phyloP scores from a whole-genome alignment of 805 yeast genomes.

The Starmerella davenportii region DNA sequence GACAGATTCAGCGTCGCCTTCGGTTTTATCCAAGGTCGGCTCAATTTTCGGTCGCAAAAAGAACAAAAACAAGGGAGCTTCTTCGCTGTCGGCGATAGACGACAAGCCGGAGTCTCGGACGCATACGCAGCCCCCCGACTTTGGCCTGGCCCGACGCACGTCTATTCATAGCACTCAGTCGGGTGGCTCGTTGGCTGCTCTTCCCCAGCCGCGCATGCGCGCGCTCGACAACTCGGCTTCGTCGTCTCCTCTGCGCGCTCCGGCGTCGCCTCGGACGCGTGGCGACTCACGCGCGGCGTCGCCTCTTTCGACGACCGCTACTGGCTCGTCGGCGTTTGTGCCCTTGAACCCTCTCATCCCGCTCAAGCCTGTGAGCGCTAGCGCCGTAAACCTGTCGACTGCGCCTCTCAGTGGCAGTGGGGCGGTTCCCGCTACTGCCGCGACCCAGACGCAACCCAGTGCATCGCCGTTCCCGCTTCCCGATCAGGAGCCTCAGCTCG shows the following conservation, averaged over 20 bases:
- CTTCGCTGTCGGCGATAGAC: constrained; percentile 6
- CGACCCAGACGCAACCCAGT: background rate
- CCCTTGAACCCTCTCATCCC: background rate
- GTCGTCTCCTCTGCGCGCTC: background rate
- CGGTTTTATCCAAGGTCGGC: constrained; percentile 22
- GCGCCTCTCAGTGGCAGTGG: too few relatives aligned
- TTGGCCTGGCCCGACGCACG: constrained; percentile 10
- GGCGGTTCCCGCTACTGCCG: too few relatives aligned
- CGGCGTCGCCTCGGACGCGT: background rate
- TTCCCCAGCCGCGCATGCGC: constrained; percentile 4
- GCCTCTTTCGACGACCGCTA: too few relatives aligned
- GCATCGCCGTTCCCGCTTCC: background rate
- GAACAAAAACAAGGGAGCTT: constrained; percentile 9
- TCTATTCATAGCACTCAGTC: constrained; percentile 7
- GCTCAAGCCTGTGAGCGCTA: background rate
- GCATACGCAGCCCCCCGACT: constrained; percentile 14
- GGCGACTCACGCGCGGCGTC: too few relatives aligned
- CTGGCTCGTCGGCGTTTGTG: background rate
- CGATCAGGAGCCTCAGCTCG: too few relatives aligned
- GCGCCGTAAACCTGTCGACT: too few relatives aligned
- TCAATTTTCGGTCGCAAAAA: constrained; percentile 23
- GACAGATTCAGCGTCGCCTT: constrained; percentile 1
- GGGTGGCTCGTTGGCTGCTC: constrained; percentile 1
- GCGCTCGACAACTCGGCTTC: constrained; percentile 2
- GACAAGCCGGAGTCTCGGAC: constrained; percentile 1